Conservation (phyloP, 2,329 filamentous ascomycete genomes). For the Monosporascus cannonballus region DNA sequence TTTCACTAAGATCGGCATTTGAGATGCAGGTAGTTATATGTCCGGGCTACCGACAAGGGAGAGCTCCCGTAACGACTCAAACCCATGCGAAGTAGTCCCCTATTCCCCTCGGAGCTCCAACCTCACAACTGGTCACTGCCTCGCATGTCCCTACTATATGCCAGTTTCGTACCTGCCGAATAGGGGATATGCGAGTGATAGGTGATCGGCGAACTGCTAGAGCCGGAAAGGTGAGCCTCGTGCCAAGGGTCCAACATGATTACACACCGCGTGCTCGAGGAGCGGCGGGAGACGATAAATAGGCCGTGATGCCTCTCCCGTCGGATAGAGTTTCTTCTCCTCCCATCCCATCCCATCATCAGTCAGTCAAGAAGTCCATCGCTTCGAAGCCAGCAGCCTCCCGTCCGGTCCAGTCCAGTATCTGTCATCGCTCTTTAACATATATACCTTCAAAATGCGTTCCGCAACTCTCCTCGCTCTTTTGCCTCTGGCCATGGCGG, state of each 20-base stretch:
- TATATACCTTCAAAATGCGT: constrained; percentile 19
- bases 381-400: constrained; percentile 5
- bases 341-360: constrained; percentile 1
- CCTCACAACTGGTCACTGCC: neutral
- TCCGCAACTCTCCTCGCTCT: constrained; percentile 18
- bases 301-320: constrained; percentile 2
- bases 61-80: constrained; percentile 1
- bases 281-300: constrained; percentile 3
- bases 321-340: neutral
- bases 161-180: neutral
- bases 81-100: too few species aligned
- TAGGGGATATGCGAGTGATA: neutral
- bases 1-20: constrained; percentile 15
- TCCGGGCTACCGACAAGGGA: constrained; percentile 9
- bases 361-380: constrained; percentile 6
- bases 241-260: constrained; percentile 4
- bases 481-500: constrained; percentile 25
- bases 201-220: neutral
- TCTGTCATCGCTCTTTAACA: neutral
- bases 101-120: too few species aligned
- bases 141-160: neutral
- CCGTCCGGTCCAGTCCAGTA: constrained; percentile 1
- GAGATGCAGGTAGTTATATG: constrained; percentile 3
- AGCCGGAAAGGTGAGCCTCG: constrained; percentile 1
- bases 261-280: neutral